These are phyloP conservation scores for Pelargonium nanum DNA, from an alignment of 345 rosid genomes.

Conservation along the genomic window DNA sequence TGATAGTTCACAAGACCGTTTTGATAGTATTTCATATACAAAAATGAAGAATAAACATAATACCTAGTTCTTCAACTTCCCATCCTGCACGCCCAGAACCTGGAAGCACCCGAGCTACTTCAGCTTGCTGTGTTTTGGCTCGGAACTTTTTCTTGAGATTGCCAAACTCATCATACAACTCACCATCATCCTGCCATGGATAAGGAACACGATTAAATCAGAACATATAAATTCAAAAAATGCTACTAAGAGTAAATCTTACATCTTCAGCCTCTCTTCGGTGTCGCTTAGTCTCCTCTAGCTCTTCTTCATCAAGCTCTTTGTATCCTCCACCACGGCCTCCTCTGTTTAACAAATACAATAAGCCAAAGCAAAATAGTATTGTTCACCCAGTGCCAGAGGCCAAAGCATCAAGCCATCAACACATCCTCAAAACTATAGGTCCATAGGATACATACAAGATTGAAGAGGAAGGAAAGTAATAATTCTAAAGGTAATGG, in stretches of 20 bases:
- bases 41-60: not conserved
- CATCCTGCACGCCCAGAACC: slow-evolving; percentile 99
- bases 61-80: slow-evolving; percentile 93
- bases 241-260: slow-evolving; percentile 20
- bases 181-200: slow-evolving; percentile 80
- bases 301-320: slow-evolving; percentile 95
- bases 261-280: slow-evolving; percentile 91
- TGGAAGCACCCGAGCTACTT: slow-evolving; percentile 44
- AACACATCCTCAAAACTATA: too few species aligned
- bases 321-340: slow-evolving; percentile 99
- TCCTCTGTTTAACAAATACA: slow-evolving; percentile 43
- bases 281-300: slow-evolving; percentile 90
- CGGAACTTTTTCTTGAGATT: slow-evolving; percentile 93
- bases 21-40: not conserved
- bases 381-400: too few species aligned
- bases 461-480: too few species aligned
- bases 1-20: too few species aligned
- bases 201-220: slow-evolving; percentile 12
- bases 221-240: slow-evolving; percentile 9
- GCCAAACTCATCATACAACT: slow-evolving; percentile 97
- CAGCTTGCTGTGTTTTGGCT: slow-evolving; percentile 71
- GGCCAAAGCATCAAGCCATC: too few species aligned
- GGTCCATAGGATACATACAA: too few species aligned
- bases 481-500: too few species aligned
- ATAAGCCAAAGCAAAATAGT: too few species aligned